Conservation (phyloP, 2,329 filamentous ascomycete genomes). For the Apiospora marii region DNA sequence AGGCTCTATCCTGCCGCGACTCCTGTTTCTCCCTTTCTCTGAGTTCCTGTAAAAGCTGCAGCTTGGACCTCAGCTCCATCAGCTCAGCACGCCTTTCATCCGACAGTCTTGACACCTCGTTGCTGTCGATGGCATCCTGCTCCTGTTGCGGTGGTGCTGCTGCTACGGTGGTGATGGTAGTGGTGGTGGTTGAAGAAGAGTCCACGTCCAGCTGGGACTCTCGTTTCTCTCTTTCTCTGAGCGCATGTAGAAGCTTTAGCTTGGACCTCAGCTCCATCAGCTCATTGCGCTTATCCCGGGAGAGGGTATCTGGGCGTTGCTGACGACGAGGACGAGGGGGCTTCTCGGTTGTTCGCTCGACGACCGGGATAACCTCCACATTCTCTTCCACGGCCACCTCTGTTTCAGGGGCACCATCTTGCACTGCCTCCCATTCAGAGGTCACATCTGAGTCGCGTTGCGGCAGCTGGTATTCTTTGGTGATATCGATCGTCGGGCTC, state of each 20-base stretch:
- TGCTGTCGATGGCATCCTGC: not conserved
- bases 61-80: not conserved
- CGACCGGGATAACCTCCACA: not conserved
- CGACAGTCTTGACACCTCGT: not conserved
- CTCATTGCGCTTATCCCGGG: not conserved
- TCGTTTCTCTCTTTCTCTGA: not conserved
- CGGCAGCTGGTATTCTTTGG: not conserved
- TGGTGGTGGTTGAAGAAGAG: not conserved
- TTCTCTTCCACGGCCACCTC: not conserved
- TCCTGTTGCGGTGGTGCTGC: not conserved
- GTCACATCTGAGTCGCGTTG: not conserved
- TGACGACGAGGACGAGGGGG: not conserved
- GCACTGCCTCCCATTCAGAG: not conserved
- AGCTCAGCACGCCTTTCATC: not conserved
- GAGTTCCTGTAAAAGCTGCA: not conserved
- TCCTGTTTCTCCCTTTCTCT: not conserved
- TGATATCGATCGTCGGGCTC: not conserved
- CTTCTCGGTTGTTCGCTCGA: not conserved
- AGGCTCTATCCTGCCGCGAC: not conserved
- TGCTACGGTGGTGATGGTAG: not conserved
- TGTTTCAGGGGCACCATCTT: not conserved
- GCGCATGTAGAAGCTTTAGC: not conserved
- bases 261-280: not conserved
- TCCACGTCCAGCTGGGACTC: not conserved
- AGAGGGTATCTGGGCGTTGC: not conserved